These are phyloP conservation scores for Diospyros kaki DNA, from an alignment of 148 eudicot species.

Conservation along the genomic window DNA sequence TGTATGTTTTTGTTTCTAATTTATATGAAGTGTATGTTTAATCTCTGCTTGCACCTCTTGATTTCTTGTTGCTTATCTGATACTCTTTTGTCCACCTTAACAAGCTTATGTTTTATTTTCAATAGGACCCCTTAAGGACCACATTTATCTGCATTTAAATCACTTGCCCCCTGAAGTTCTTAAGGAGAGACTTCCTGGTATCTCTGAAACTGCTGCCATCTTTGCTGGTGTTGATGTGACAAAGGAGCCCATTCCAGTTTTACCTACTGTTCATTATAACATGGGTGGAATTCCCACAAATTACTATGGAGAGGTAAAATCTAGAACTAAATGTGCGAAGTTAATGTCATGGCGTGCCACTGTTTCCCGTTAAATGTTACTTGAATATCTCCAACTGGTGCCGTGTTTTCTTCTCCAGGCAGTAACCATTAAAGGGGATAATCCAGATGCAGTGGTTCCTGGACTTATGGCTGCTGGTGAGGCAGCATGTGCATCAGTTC, in stretches of 20 bases:
- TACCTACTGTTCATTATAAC: slow-evolving; percentile 97
- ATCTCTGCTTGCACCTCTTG: slow-evolving; percentile 4
- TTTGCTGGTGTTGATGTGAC: slow-evolving; percentile 99
- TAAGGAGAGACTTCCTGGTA: slow-evolving; percentile 99
- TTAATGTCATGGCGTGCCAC: not conserved
- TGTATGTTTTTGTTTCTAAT: not conserved
- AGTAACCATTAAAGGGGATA: slow-evolving; percentile 70
- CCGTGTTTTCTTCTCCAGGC: slow-evolving; percentile 41
- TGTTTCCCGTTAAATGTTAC: not conserved
- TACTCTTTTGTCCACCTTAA: not conserved
- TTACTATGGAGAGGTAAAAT: slow-evolving; percentile 89
- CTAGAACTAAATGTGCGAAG: not conserved
- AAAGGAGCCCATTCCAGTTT: slow-evolving; percentile 96
- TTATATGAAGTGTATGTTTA: not conserved
- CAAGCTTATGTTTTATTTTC: slow-evolving; percentile 8
- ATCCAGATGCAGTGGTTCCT: slow-evolving; percentile 90
- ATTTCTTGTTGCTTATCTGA: slow-evolving; percentile 1
- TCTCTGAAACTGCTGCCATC: slow-evolving; percentile 98
- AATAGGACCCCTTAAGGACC: slow-evolving; percentile 91
- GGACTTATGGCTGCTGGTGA: slow-evolving; percentile 99
- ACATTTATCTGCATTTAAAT: slow-evolving; percentile 93
- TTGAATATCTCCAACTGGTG: not conserved
- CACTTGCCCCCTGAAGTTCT: slow-evolving; percentile 99
- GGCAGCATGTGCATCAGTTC: slow-evolving; percentile 99
- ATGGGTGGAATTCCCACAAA: slow-evolving; percentile 99